Conservation (phyloP, 208 protist species). For the Acanthamoeba rhysodes region DNA sequence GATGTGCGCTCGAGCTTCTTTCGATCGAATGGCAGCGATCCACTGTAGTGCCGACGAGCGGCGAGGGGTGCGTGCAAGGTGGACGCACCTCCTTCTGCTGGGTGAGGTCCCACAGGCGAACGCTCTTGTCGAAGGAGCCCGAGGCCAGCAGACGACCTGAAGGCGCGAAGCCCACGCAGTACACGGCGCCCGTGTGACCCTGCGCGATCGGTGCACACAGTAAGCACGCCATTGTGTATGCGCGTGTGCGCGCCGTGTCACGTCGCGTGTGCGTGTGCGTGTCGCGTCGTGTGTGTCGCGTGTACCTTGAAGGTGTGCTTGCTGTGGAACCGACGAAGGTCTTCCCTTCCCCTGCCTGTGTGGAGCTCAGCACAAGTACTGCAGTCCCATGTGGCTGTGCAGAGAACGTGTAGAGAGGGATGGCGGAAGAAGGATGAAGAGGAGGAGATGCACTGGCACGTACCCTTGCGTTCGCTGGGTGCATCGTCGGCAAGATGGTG, state of each 20-base stretch:
- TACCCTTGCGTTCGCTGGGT: conserved; percentile 1
- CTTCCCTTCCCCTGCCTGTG: conserved; percentile 73
- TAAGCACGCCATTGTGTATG: neutral
- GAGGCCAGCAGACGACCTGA: conserved; percentile 84
- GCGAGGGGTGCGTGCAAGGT: neutral
- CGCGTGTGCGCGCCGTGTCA: no score
- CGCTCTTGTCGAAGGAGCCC: conserved; percentile 83
- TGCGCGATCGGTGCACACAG: neutral
- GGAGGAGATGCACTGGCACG: neutral
- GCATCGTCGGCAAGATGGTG: conserved; percentile 13
- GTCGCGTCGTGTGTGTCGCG: no score
- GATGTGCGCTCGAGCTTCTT: neutral
- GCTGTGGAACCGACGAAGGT: conserved; percentile 80
- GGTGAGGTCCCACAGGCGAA: conserved; percentile 86
- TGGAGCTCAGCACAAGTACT: no score
- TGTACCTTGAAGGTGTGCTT: conserved; percentile 81
- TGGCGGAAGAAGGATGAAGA: neutral
- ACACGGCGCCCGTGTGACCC: conserved; percentile 82
- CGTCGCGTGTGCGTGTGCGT: no score
- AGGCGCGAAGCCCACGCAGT: conserved; percentile 83
- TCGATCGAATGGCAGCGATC: neutral
- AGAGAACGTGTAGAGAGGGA: neutral
- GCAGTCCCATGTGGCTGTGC: neutral
- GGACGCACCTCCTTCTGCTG: conserved; percentile 74
- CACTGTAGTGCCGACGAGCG: no score